Conservation (phyloP, 306 rosid species). For the Acacia crassicarpa region DNA sequence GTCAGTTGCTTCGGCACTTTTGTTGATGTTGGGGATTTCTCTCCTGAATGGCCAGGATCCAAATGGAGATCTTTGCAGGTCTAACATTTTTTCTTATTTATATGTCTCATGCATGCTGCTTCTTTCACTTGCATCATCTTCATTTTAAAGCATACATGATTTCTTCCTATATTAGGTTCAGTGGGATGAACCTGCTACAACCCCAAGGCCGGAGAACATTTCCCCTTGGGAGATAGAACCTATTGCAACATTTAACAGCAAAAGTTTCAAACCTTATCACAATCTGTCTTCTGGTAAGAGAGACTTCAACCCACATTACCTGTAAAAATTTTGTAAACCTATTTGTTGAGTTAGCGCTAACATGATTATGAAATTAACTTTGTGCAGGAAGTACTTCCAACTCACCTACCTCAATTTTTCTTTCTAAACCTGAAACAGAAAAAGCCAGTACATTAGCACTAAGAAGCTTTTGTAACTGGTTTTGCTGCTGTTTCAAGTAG, state of each 20-base stretch:
- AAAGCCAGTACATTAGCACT: constrained; percentile 16
- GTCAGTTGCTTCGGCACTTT: constrained; percentile 74
- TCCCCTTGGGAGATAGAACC: constrained; percentile 84
- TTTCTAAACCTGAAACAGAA: constrained; percentile 40
- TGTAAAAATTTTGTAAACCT: neutral
- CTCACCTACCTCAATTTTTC: constrained; percentile 30
- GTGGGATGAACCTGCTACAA: constrained; percentile 79
- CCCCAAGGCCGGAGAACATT: constrained; percentile 77
- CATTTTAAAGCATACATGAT: neutral
- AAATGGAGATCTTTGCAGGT: constrained; percentile 60
- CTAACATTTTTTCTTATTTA: neutral
- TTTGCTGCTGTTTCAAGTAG: constrained; percentile 31
- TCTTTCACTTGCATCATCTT: neutral
- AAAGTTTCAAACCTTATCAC: constrained; percentile 51
- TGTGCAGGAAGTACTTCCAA: constrained; percentile 46
- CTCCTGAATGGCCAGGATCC: constrained; percentile 63
- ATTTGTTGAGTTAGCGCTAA: neutral
- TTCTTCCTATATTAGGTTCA: constrained; percentile 43
- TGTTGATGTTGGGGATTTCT: constrained; percentile 65
- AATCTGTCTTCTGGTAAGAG: constrained; percentile 40
- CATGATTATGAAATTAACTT: constrained; percentile 16
- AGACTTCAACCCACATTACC: neutral
- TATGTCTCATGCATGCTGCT: constrained; percentile 27
- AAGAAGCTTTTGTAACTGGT: constrained; percentile 18
- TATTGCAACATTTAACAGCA: constrained; percentile 57